A percentile compares a stretch with the other conserved stretches of the same genome.
phyloP scores from a whole-genome alignment of 345 rosid species.

The Pistacia atlantica region DNA sequence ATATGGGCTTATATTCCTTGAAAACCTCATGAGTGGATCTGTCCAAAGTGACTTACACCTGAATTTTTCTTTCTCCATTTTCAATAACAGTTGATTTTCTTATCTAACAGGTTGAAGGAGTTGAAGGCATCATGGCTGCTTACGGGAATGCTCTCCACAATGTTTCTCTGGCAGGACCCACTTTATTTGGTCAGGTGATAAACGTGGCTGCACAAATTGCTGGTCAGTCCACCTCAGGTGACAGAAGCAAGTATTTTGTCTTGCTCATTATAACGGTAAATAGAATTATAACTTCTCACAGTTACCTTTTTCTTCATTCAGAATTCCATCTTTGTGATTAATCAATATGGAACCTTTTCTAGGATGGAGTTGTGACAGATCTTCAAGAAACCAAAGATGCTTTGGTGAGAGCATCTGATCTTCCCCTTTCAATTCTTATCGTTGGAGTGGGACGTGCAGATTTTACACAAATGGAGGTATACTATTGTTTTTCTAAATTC shows the following conservation, averaged over 20 bases:
- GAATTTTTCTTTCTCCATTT: not conserved
- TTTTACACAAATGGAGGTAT: slow-evolving; percentile 90
- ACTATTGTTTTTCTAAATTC: slow-evolving; percentile 1
- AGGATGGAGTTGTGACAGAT: slow-evolving; percentile 94
- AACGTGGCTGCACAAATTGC: slow-evolving; percentile 63
- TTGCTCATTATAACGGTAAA: slow-evolving; percentile 68
- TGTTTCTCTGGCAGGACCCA: slow-evolving; percentile 70
- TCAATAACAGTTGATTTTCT: not conserved
- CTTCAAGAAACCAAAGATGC: slow-evolving; percentile 75
- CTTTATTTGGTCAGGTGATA: slow-evolving; percentile 63
- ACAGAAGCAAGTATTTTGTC: slow-evolving; percentile 45
- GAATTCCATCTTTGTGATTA: not conserved
- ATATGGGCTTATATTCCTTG: not conserved
- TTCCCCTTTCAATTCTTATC: slow-evolving; percentile 82
- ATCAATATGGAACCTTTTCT: slow-evolving; percentile 2
- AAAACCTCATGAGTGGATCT: too few species aligned
- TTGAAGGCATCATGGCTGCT: slow-evolving; percentile 83
- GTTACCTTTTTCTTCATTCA: not conserved
- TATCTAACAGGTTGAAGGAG: slow-evolving; percentile 69
- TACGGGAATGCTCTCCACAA: slow-evolving; percentile 56
- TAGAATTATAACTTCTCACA: not conserved
- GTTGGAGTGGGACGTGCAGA: slow-evolving; percentile 87
- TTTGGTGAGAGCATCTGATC: slow-evolving; percentile 88
- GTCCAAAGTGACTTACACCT: not conserved
- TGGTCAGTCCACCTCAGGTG: slow-evolving; percentile 31